These are phyloP conservation scores for Streptanthus diversifolius DNA, from an alignment of 345 rosid genomes.

Conservation along the genomic window DNA sequence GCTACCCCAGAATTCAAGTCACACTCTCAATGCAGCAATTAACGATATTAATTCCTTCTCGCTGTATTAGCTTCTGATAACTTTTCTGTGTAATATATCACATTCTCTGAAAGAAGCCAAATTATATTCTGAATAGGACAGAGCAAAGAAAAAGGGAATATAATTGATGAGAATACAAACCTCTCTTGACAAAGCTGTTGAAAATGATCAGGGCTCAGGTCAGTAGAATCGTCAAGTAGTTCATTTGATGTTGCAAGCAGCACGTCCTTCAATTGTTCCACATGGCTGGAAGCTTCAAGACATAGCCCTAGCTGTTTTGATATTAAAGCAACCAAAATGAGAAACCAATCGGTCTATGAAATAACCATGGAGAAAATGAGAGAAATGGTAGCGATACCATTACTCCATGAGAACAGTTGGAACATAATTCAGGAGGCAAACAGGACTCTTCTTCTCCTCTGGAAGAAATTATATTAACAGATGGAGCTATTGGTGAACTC, in stretches of 20 bases:
- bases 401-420: constrained; percentile 66
- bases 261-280: constrained; percentile 74
- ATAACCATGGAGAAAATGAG: neutral
- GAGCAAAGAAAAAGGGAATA: constrained; percentile 4
- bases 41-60: neutral
- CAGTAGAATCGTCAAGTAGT: constrained; percentile 58
- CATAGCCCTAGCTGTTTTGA: constrained; percentile 69
- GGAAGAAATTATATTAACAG: constrained; percentile 35
- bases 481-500: constrained; percentile 50
- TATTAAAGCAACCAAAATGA: constrained; percentile 23
- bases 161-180: constrained; percentile 34
- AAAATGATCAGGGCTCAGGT: constrained; percentile 45
- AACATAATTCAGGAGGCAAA: constrained; percentile 60
- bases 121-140: neutral
- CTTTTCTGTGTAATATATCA: constrained; percentile 4
- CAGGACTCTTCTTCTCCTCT: constrained; percentile 36
- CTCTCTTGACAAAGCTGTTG: constrained; percentile 84
- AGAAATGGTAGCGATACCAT: constrained; percentile 41
- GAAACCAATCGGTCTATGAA: constrained; percentile 14
- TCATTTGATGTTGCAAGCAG: constrained; percentile 76
- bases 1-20: neutral
- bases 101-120: constrained; percentile 1
- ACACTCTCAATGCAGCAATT: constrained; percentile 13
- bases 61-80: neutral
- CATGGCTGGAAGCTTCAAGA: constrained; percentile 59